Conservation (phyloP, 768 basidiomycete genomes). For the Pleurotus tuoliensis region DNA sequence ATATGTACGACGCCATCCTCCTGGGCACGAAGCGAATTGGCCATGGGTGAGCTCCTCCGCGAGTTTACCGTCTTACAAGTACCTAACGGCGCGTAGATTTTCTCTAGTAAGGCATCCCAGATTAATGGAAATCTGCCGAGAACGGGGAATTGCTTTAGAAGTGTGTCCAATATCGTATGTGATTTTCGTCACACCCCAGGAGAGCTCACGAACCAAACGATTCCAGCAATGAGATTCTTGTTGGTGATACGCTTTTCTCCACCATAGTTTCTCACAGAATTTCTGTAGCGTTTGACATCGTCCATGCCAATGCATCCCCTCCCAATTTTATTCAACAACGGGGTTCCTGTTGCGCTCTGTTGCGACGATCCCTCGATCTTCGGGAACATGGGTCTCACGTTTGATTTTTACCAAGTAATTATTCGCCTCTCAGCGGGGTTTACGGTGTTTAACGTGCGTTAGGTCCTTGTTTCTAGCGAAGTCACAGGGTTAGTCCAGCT, state of each 20-base stretch:
- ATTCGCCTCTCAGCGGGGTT: background rate
- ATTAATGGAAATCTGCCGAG: constrained; percentile 62
- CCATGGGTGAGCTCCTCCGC: constrained; percentile 51
- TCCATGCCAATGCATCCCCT: constrained; percentile 81
- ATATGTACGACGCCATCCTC: constrained; percentile 76
- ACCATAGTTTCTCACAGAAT: background rate
- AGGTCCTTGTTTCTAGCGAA: constrained; percentile 70
- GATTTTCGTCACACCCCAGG: background rate
- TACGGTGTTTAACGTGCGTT: background rate
- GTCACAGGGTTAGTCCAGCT: constrained; percentile 61
- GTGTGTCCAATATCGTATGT: constrained; percentile 80
- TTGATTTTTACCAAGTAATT: constrained; percentile 71
- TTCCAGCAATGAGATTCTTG: constrained; percentile 69
- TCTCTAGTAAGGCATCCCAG: constrained; percentile 77
- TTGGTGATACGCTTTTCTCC: constrained; percentile 20
- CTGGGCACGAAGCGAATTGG: constrained; percentile 79
- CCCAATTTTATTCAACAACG: constrained; percentile 67
- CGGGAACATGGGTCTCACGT: constrained; percentile 74
- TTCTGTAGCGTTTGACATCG: constrained; percentile 58
- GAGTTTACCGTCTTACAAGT: background rate
- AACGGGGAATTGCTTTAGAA: constrained; percentile 63
- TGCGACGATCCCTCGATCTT: constrained; percentile 79
- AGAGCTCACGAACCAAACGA: background rate
- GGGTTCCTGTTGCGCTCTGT: constrained; percentile 65
- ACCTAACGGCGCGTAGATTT: constrained; percentile 37